phyloP scores from a whole-genome alignment of 1,139 yeast genomes.

The Debaryomyces robertsiae region DNA sequence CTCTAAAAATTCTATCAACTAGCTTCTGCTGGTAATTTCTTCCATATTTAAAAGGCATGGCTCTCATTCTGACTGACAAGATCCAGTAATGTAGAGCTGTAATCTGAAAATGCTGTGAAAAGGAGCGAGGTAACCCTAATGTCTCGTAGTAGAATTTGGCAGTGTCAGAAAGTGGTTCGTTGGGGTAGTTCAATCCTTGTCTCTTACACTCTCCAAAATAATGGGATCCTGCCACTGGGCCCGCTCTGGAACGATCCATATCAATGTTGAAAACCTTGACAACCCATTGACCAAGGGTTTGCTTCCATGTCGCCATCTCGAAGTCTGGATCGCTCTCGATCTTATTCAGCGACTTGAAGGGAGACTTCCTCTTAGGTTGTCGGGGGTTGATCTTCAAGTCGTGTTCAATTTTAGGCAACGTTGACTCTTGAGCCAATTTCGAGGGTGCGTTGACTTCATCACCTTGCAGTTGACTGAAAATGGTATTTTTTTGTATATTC shows the following conservation, averaged over 20 bases:
- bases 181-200: slow-evolving; percentile 76
- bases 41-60: slow-evolving; percentile 89
- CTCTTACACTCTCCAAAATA: slow-evolving; percentile 86
- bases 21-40: slow-evolving; percentile 89
- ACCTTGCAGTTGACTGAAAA: slow-evolving; percentile 26
- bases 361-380: slow-evolving; percentile 45
- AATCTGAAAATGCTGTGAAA: slow-evolving; percentile 94
- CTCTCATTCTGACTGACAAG: slow-evolving; percentile 90
- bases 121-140: slow-evolving; percentile 78
- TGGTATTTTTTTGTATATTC: slow-evolving; percentile 17
- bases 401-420: slow-evolving; percentile 50
- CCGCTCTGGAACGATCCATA: slow-evolving; percentile 91
- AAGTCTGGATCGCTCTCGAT: slow-evolving; percentile 60
- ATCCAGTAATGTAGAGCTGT: slow-evolving; percentile 93
- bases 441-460: slow-evolving; percentile 41
- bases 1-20: slow-evolving; percentile 85
- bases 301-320: slow-evolving; percentile 68
- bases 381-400: slow-evolving; percentile 42
- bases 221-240: slow-evolving; percentile 88
- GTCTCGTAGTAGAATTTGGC: slow-evolving; percentile 80
- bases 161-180: slow-evolving; percentile 64
- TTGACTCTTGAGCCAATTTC: slow-evolving; percentile 50
- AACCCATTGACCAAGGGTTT: slow-evolving; percentile 69
- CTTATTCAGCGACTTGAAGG: slow-evolving; percentile 54
- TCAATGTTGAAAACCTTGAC: slow-evolving; percentile 72